These are phyloP conservation scores for Chalaropsis ovoidea DNA, from an alignment of 2,329 filamentous ascomycete genomes.

Conservation along the genomic window DNA sequence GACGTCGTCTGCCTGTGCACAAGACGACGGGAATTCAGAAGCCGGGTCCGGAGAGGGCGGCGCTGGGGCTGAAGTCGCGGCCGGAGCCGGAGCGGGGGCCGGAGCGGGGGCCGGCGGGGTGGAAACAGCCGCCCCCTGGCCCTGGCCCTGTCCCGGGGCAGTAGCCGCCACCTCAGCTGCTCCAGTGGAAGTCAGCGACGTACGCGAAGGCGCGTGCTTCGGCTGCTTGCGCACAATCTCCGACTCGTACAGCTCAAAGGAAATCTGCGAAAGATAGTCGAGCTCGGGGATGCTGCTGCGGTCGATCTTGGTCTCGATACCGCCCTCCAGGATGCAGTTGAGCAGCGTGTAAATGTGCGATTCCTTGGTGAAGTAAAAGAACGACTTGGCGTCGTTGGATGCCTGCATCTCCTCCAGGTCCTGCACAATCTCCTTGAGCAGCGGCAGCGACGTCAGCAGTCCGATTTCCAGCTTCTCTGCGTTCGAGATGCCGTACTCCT, in stretches of 20 bases:
- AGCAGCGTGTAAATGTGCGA: conserved; percentile 96
- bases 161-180: neutral
- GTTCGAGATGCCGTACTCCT: conserved; percentile 94
- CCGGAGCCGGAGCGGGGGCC: neutral
- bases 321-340: conserved; percentile 95
- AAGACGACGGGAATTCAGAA: neutral
- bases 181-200: conserved; percentile 19
- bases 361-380: conserved; percentile 99
- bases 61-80: neutral
- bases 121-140: neutral
- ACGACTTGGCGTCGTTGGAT: conserved; percentile 84
- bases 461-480: conserved; percentile 98
- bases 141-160: too few relatives aligned
- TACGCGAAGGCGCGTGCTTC: conserved; percentile 31
- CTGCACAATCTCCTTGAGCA: conserved; percentile 92
- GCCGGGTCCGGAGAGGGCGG: neutral
- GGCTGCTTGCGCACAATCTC: conserved; percentile 52
- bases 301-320: conserved; percentile 92
- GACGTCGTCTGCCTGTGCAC: neutral
- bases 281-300: conserved; percentile 92
- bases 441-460: conserved; percentile 79
- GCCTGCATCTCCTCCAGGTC: conserved; percentile 96
- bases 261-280: conserved; percentile 94
- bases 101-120: neutral
- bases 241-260: conserved; percentile 94